Base-by-base conservation (phyloP, 257 asterid genomes). In the Fraxinus cuspidata region DNA sequence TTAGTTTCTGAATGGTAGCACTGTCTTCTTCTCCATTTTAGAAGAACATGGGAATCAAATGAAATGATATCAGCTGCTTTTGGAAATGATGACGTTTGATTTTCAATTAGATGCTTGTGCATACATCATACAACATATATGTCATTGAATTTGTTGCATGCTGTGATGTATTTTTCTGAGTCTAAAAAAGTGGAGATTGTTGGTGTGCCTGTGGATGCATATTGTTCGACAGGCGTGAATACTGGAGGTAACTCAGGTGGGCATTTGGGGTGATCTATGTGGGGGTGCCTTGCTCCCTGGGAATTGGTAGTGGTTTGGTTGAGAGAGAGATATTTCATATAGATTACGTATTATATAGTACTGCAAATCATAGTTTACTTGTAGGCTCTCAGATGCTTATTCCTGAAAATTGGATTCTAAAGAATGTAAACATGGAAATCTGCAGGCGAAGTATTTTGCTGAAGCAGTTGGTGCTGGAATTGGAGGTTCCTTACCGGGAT, bases 381-480 rank as follows among this genome's bases (percentile, higher is more conserved):
- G 49, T 11, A 40, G 47, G 2, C 3, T 40, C 49, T 40, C 49
- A 10, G 49, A 40, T 40, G 0, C 16, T 51, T 25, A 69, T 72
- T 72, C 37, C 63, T 6, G 74, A 31, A 42, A 37, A 19, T 71
- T 70, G 29, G 65, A 21, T 74, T 81, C 78, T 68, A 37, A 84
- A 74, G 72, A 74, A 73, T 34, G 72, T 82, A 15, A 49, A 7
- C 70, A 40, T 65, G n/a, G 11, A 73, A 74, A 72, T 76, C 84
- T 77, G 86, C 94, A 93, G 99, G 96, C 85, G 1, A 89, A 85
- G 79, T 88, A 92, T 78, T 81, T 95, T 85, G 96, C 94, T 15
- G 98, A 93, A 86, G 90, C 99, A 42, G 88, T 95, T 78, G 88
- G 91, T 53, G 97, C 96, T 71, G 98, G 98, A 75, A 84, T 92